phyloP scores from a whole-genome alignment of 371 early-diverging fungal species.

The Dinochytrium kinnereticum region DNA sequence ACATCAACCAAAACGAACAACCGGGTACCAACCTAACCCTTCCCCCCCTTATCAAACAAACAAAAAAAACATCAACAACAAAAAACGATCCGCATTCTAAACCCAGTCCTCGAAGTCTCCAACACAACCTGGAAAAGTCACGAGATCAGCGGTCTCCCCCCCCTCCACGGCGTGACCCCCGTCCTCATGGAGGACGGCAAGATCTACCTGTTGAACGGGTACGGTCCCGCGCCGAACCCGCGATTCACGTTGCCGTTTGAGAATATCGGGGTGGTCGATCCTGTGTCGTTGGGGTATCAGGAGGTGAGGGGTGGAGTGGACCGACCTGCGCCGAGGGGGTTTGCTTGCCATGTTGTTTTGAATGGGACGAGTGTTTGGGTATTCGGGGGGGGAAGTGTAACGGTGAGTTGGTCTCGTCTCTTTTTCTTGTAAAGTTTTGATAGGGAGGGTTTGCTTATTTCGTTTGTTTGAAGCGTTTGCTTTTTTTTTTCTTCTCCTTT shows the following conservation, averaged over 20 bases:
- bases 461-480: too few relatives aligned
- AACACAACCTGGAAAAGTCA: not conserved
- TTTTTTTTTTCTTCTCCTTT: too few relatives aligned
- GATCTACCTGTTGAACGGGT: not conserved
- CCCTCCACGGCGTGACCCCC: not conserved
- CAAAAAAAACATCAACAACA: too few relatives aligned
- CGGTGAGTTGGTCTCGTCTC: too few relatives aligned
- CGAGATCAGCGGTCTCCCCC: not conserved
- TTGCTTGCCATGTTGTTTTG: not conserved
- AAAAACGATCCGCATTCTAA: too few relatives aligned
- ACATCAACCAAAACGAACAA: too few relatives aligned
- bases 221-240: not conserved
- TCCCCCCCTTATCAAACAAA: too few relatives aligned
- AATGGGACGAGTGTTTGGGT: not conserved
- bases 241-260: not conserved
- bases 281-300: not conserved
- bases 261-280: not conserved
- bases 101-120: not conserved
- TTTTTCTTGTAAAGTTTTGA: too few relatives aligned
- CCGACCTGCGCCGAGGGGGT: not conserved
- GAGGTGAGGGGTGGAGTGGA: not conserved
- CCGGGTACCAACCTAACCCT: too few relatives aligned
- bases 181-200: conserved; percentile 1
- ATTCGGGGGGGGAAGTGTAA: too few relatives aligned
- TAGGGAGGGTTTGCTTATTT: too few relatives aligned